phyloP scores from a whole-genome alignment of 2,329 filamentous ascomycete genomes.

The Xylariaceae sp. region DNA sequence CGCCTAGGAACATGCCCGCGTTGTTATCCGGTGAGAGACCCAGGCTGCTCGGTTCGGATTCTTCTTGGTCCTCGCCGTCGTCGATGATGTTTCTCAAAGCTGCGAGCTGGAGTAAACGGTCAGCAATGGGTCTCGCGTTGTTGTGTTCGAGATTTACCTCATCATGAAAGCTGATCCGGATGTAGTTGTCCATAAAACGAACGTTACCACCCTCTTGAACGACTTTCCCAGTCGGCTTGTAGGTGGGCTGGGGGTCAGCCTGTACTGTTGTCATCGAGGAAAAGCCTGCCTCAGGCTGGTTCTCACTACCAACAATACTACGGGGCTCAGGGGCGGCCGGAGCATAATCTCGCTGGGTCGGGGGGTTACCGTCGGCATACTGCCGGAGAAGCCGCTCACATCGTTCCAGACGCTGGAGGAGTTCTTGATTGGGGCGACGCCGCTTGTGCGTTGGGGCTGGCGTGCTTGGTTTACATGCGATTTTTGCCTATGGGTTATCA shows the following conservation, averaged over 20 bases:
- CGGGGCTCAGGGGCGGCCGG: not conserved
- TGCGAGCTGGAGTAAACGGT: conserved; percentile 14
- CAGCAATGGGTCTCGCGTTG: conserved; percentile 1
- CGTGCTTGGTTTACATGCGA: conserved; percentile 20
- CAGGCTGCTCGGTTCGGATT: conserved; percentile 10
- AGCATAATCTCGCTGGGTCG: not conserved
- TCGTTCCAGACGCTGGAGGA: conserved; percentile 21
- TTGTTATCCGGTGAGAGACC: conserved; percentile 16
- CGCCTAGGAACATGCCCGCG: conserved; percentile 17
- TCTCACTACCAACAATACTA: not conserved
- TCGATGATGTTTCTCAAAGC: conserved; percentile 21
- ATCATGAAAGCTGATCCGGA: conserved; percentile 21
- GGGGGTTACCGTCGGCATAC: conserved; percentile 17
- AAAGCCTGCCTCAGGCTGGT: not conserved
- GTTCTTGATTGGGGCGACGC: conserved; percentile 22
- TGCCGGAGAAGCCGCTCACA: conserved; percentile 23
- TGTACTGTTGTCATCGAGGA: conserved; percentile 1
- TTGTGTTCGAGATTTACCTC: conserved; percentile 11
- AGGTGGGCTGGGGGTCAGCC: not conserved
- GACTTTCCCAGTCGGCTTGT: conserved; percentile 13
- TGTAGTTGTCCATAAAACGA: conserved; percentile 21
- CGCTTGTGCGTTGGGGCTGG: conserved; percentile 21
- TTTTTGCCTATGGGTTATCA: conserved; percentile 17
- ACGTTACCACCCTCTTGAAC: conserved; percentile 20
- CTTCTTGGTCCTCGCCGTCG: conserved; percentile 14